These are phyloP conservation scores for Lenwebbia sp. DNA, from an alignment of 345 rosid genomes.

Conservation along the genomic window DNA sequence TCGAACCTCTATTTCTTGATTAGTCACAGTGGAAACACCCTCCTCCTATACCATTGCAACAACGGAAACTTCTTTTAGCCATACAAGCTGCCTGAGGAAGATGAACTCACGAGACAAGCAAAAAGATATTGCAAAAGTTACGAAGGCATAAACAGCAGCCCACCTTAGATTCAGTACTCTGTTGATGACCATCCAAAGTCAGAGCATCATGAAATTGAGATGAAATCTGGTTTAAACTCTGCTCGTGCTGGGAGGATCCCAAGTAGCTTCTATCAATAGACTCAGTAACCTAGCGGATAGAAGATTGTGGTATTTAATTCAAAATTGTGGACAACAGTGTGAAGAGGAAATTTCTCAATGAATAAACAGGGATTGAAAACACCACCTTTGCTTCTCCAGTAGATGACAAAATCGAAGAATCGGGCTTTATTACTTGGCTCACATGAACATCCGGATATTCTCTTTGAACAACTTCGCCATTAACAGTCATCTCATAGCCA, in stretches of 20 bases:
- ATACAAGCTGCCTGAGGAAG: background rate
- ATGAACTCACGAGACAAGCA: conserved; percentile 1
- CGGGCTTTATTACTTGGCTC: conserved; percentile 34
- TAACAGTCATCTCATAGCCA: conserved; percentile 40
- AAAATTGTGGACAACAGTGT: background rate
- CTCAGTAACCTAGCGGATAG: conserved; percentile 40
- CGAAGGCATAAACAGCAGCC: background rate
- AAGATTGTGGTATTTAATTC: background rate
- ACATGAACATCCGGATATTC: conserved; percentile 41
- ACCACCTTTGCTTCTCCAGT: conserved; percentile 53
- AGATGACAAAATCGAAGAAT: conserved; percentile 38
- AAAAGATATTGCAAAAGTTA: background rate
- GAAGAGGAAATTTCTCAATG: background rate
- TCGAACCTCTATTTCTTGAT: conserved; percentile 31
- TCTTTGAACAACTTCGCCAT: conserved; percentile 44
- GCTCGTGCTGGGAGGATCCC: conserved; percentile 33
- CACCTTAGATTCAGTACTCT: conserved; percentile 54
- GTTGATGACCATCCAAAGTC: conserved; percentile 32
- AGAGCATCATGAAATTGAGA: conserved; percentile 55
- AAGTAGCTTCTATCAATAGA: conserved; percentile 37
- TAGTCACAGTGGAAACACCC: conserved; percentile 15
- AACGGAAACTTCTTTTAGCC: background rate
- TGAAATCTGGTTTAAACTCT: conserved; percentile 51
- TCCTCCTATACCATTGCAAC: conserved; percentile 34
- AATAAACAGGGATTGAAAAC: background rate